Evolutionary conservation across 257 asterid species (phyloP).

Genomic region (Rhazya stricta): DNA sequence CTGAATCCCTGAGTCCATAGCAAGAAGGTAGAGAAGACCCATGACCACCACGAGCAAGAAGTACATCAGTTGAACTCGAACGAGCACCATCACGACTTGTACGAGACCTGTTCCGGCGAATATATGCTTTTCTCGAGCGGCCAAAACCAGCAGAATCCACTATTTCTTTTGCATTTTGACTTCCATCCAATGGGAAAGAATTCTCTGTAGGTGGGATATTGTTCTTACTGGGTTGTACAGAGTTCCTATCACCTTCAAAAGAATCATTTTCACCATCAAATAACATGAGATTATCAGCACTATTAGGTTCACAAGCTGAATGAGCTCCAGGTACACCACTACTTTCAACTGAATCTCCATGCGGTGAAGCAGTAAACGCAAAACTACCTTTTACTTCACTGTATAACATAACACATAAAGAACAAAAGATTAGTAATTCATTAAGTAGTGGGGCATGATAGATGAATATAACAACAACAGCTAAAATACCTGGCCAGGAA

Average conservation of each 20-base stretch:
- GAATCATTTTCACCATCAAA: conserved; percentile 64
- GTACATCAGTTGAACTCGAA: conserved; percentile 54
- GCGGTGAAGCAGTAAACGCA: conserved; percentile 71
- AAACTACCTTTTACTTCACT: conserved; percentile 88
- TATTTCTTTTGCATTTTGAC: conserved; percentile 38
- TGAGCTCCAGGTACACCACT: conserved; percentile 69
- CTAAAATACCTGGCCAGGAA: conserved; percentile 53
- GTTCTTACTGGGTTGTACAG: conserved; percentile 44
- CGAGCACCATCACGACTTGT: conserved; percentile 61
- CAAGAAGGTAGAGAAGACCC: conserved; percentile 50
- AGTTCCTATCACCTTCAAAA: conserved; percentile 50
- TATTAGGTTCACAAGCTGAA: conserved; percentile 60
- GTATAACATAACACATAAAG: conserved; percentile 26
- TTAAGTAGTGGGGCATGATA: not conserved
- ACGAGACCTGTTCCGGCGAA: conserved; percentile 59
- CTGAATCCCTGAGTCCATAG: conserved; percentile 38
- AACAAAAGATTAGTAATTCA: conserved; percentile 2
- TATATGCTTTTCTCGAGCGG: conserved; percentile 67
- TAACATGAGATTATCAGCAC: conserved; percentile 87
- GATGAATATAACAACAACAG: conserved; percentile 11
- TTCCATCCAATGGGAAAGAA: conserved; percentile 38
- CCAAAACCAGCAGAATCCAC: conserved; percentile 54
- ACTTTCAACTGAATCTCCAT: conserved; percentile 90
- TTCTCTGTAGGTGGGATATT: conserved; percentile 44
- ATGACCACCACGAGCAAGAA: conserved; percentile 41